Base-by-base conservation (phyloP, 2,329 filamentous ascomycete species). In the Ceratocystis diversiconidia region DNA sequence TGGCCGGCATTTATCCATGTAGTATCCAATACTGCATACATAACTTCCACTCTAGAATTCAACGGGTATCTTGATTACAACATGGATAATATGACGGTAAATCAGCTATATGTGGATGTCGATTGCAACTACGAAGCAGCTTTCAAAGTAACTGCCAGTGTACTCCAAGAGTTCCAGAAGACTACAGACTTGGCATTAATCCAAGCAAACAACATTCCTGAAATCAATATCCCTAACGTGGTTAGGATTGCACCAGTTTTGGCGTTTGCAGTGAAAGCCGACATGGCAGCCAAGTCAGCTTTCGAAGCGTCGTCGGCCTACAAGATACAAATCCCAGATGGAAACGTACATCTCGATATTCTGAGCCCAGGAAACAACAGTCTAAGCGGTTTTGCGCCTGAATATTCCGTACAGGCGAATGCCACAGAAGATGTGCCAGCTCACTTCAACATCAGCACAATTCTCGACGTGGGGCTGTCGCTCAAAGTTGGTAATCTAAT, bases 371-470 rank as follows among this genome's bases (percentile, higher is more conserved):
- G 17, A 7, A 36, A 55, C 12, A 64, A 19, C n/a, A 17, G 15
- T 12, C 43, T 67, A 15, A 32, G 25, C 19, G 65, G 62, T 2
- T 67, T 64, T 19, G 32, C 52, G 10, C 62, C 62, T 3, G 22
- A 64, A 5, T 64, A 44, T 28, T 30, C 57, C 3, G 44, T 64
- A 3, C 30, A 59, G 46, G 62, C 62, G 30, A 64, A 67, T 30
- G 55, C 22, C 15, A 67, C 55, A n/a, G 62, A 67, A 32, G 50
- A 61, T 5, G 46, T 67, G 3, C 19, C 55, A 2, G 44, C 62
- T 28, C 55, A 67, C 44, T 55, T 67, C n/a, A 67, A 64, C 46
- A 67, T 67, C 28, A 64, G 32, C 22, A 64, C 65, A 17, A 22
- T 6, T 25, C 55, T 64, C 12, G 44, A 61, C 25, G 61, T 67